Evolutionary conservation across 2,329 filamentous ascomycete genomes (phyloP).

Genomic region (Polychaeton citri): DNA sequence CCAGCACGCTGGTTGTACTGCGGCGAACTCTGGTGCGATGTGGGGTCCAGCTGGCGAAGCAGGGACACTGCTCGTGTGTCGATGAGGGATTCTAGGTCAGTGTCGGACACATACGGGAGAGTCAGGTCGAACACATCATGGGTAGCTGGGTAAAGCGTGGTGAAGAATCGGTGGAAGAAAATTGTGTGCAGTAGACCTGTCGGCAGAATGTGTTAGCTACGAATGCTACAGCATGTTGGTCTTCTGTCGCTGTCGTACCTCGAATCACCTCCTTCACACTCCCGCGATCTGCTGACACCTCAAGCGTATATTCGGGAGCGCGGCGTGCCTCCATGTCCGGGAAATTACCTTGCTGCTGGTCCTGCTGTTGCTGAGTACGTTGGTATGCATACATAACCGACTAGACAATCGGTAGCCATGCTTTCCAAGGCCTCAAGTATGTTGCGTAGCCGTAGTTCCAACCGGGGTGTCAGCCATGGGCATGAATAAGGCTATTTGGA

Average conservation of each 20-base stretch:
- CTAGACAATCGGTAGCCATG: no score
- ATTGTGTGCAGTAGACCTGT: conserved; percentile 87
- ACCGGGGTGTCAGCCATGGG: no score
- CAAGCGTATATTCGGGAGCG: conserved; percentile 81
- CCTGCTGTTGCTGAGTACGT: not conserved
- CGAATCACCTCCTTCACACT: conserved; percentile 88
- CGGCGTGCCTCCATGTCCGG: conserved; percentile 47
- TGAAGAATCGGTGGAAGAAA: conserved; percentile 98
- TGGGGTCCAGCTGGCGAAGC: conserved; percentile 56
- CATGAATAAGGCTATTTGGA: no score
- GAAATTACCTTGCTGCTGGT: not conserved
- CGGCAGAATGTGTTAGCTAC: conserved; percentile 1
- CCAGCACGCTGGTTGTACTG: conserved; percentile 23
- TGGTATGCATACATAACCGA: not conserved
- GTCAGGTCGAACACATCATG: conserved; percentile 85
- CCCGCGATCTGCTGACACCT: conserved; percentile 81
- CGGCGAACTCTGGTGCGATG: conserved; percentile 11
- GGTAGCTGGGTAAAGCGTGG: conserved; percentile 65
- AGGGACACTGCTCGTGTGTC: conserved; percentile 73
- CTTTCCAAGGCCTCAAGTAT: no score
- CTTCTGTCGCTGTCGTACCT: conserved; percentile 33
- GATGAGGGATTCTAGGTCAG: conserved; percentile 84
- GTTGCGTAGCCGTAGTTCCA: no score
- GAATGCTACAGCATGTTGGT: not conserved
- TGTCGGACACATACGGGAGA: conserved; percentile 77